Conservation (phyloP, 2,329 filamentous ascomycete genomes). For the Phaeomoniella chlamydospora region DNA sequence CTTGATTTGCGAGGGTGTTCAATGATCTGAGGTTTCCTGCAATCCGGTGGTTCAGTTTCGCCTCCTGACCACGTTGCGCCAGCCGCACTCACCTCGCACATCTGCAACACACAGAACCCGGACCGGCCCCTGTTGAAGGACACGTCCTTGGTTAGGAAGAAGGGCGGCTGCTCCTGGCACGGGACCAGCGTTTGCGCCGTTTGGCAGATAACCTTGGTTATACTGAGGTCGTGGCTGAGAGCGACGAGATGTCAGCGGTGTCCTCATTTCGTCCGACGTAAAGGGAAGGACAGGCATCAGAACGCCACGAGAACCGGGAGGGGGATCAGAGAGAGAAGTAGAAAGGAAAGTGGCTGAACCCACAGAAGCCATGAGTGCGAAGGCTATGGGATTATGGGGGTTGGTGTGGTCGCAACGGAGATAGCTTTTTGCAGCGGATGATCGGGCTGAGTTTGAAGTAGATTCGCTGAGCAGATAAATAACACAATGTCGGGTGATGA, state of each 20-base stretch:
- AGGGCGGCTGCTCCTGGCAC: conserved; percentile 31
- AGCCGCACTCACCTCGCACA: conserved; percentile 27
- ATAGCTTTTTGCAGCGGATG: too few relatives aligned
- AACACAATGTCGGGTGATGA: too few relatives aligned
- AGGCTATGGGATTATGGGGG: neutral
- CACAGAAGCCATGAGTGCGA: conserved; percentile 31
- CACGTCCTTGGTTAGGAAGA: conserved; percentile 33
- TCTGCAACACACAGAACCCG: conserved; percentile 35
- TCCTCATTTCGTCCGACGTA: conserved; percentile 20
- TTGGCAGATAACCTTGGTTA: conserved; percentile 23
- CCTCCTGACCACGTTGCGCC: neutral
- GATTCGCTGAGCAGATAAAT: neutral
- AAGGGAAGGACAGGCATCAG: conserved; percentile 20
- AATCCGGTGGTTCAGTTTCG: neutral
- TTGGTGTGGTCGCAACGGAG: too few relatives aligned
- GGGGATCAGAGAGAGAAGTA: conserved; percentile 13
- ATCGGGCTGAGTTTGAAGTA: too few relatives aligned
- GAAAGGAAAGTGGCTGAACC: conserved; percentile 13
- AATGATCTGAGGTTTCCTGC: conserved; percentile 86
- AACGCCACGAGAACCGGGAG: conserved; percentile 15
- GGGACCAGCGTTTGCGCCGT: conserved; percentile 25
- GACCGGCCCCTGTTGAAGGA: conserved; percentile 31
- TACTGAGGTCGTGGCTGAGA: conserved; percentile 13
- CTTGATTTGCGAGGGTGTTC: conserved; percentile 90
- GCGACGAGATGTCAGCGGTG: conserved; percentile 6